Percentiles rank a stretch among this genome's conserved stretches.
These are phyloP conservation scores for Ustilago lituana DNA, from an alignment of 1,284 basidiomycete genomes.

Conservation along the genomic window DNA sequence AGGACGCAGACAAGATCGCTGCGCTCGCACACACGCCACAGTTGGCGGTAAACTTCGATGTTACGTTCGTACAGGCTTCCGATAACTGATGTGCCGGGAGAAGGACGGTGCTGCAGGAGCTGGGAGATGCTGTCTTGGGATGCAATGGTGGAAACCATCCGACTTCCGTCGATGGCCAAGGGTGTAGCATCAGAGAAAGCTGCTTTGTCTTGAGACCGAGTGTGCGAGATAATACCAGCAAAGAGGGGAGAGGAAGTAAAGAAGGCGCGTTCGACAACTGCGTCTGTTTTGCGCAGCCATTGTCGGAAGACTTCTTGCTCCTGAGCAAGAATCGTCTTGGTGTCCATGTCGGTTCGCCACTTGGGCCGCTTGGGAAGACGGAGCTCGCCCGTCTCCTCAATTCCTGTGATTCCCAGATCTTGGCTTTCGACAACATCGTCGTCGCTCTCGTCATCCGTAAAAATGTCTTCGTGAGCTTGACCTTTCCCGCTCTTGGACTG, in stretches of 20 bases:
- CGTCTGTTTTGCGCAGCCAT: slow-evolving; percentile 54
- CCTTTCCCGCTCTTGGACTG: neutral
- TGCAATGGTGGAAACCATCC: slow-evolving; percentile 36
- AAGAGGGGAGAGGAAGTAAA: slow-evolving; percentile 49
- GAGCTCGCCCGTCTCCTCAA: slow-evolving; percentile 38
- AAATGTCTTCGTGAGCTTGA: neutral
- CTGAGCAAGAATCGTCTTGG: slow-evolving; percentile 53
- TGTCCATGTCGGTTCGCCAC: slow-evolving; percentile 50
- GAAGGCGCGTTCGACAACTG: slow-evolving; percentile 43
- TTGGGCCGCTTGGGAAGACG: slow-evolving; percentile 53
- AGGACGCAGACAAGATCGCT: slow-evolving; percentile 85
- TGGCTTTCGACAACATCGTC: neutral
- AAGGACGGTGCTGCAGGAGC: slow-evolving; percentile 26
- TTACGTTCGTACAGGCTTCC: slow-evolving; percentile 72
- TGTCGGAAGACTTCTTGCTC: slow-evolving; percentile 50
- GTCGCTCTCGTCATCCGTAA: slow-evolving; percentile 10
- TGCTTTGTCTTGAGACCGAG: slow-evolving; percentile 29
- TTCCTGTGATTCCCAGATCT: slow-evolving; percentile 25
- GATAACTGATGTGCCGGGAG: slow-evolving; percentile 70
- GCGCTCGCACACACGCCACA: slow-evolving; percentile 68
- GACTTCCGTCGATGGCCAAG: slow-evolving; percentile 27
- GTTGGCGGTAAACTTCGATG: slow-evolving; percentile 55
- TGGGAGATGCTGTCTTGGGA: slow-evolving; percentile 29
- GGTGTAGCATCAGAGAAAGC: slow-evolving; percentile 17
- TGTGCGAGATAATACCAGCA: slow-evolving; percentile 28